Percentiles rank a stretch among this genome's conserved stretches.
phyloP scores from a whole-genome alignment of 2,329 filamentous ascomycete species.

The Fusarium multiceps region DNA sequence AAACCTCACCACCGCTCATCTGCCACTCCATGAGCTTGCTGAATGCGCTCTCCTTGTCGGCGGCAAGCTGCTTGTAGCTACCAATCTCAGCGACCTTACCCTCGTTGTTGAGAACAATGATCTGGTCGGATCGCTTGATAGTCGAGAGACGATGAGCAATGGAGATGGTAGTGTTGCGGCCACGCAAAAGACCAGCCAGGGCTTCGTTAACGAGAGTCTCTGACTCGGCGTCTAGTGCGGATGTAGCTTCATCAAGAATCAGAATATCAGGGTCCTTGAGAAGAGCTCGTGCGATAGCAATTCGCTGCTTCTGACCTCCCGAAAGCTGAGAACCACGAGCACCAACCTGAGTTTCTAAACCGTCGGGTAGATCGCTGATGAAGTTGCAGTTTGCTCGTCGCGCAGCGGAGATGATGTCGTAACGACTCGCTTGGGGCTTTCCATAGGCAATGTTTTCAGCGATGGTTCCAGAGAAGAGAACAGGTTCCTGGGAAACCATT shows the following conservation, averaged over 20 bases:
- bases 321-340: slow-evolving; percentile 93
- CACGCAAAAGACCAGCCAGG: slow-evolving; percentile 80
- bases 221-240: slow-evolving; percentile 93
- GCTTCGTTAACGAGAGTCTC: slow-evolving; percentile 97
- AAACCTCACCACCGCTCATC: slow-evolving; percentile 83
- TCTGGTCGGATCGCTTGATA: slow-evolving; percentile 93
- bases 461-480: slow-evolving; percentile 87
- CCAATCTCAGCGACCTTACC: slow-evolving; percentile 93
- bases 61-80: slow-evolving; percentile 80
- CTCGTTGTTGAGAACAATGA: slow-evolving; percentile 89
- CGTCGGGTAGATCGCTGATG: slow-evolving; percentile 95
- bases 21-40: slow-evolving; percentile 99
- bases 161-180: slow-evolving; percentile 95
- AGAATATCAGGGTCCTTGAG: slow-evolving; percentile 97
- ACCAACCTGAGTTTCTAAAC: slow-evolving; percentile 92
- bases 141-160: slow-evolving; percentile 96
- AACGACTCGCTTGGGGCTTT: slow-evolving; percentile 78
- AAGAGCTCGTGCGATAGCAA: slow-evolving; percentile 93
- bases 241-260: slow-evolving; percentile 96
- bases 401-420: slow-evolving; percentile 87
- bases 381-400: slow-evolving; percentile 95
- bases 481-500: slow-evolving; percentile 94
- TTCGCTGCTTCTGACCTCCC: slow-evolving; percentile 96
- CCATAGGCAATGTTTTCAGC: slow-evolving; percentile 94
- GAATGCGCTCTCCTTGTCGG: slow-evolving; percentile 83